phyloP scores from a whole-genome alignment of 495 filamentous ascomycete genomes.

The Staphylotrichum longicolle region DNA sequence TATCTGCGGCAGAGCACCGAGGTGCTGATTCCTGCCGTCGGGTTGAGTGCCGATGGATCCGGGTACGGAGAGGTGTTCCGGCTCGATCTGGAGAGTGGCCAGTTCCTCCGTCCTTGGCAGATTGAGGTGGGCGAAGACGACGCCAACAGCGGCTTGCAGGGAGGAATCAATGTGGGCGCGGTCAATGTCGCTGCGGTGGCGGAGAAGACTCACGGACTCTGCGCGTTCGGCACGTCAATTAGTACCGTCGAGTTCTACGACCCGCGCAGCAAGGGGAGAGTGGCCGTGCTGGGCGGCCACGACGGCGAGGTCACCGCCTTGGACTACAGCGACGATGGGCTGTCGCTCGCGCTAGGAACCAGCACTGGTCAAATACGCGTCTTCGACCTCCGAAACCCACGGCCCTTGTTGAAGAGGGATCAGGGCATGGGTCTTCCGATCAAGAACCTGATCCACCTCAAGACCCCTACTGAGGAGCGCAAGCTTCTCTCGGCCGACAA shows the following conservation, averaged over 20 bases:
- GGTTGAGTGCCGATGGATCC: conserved; percentile 69
- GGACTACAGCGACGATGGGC: conserved; percentile 79
- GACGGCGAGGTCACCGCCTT: conserved; percentile 81
- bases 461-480: conserved; percentile 70
- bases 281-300: conserved; percentile 66
- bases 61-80: conserved; percentile 86
- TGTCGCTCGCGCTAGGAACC: conserved; percentile 84
- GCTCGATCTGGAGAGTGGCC: conserved; percentile 75
- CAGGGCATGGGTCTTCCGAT: conserved; percentile 96
- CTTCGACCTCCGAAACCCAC: conserved; percentile 88
- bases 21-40: conserved; percentile 82
- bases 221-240: conserved; percentile 90
- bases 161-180: conserved; percentile 72
- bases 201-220: conserved; percentile 83
- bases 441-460: conserved; percentile 83
- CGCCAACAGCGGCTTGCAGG: conserved; percentile 68
- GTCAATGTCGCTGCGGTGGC: conserved; percentile 91
- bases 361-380: conserved; percentile 85
- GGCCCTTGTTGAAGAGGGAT: conserved; percentile 83
- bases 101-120: conserved; percentile 77
- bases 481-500: conserved; percentile 93
- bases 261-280: conserved; percentile 71
- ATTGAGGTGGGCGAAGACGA: conserved; percentile 86
- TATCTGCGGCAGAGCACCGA: conserved; percentile 86
- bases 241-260: conserved; percentile 99